These are phyloP conservation scores for Acrocalymma vagum DNA, from an alignment of 2,329 filamentous ascomycete species.

Conservation along the genomic window DNA sequence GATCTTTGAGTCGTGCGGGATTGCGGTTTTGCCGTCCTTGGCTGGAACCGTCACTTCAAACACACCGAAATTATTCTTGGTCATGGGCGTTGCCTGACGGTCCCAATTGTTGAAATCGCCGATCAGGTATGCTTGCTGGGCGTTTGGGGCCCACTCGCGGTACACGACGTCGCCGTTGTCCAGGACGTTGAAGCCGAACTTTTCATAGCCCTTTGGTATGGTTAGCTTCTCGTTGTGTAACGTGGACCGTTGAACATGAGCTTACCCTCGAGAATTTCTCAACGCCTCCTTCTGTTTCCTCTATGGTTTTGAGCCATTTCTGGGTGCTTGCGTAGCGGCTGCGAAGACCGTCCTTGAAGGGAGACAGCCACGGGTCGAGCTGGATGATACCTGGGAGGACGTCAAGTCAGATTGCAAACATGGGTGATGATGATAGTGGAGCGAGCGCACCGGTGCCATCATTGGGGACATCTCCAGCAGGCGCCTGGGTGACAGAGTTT, in stretches of 20 bases:
- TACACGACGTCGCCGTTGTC: slow-evolving; percentile 87
- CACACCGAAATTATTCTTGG: slow-evolving; percentile 82
- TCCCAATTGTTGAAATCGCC: slow-evolving; percentile 98
- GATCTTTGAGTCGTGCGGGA: slow-evolving; percentile 93
- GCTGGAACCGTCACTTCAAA: slow-evolving; percentile 84
- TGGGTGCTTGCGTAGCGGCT: slow-evolving; percentile 81
- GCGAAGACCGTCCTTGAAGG: slow-evolving; percentile 81
- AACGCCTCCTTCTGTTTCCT: slow-evolving; percentile 85
- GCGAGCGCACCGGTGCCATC: slow-evolving; percentile 79
- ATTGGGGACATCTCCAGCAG: slow-evolving; percentile 63
- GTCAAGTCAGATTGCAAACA: slow-evolving; percentile 30
- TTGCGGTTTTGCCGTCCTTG: slow-evolving; percentile 76
- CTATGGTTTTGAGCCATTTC: slow-evolving; percentile 84
- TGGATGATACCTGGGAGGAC: slow-evolving; percentile 76
- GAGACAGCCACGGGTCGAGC: slow-evolving; percentile 88
- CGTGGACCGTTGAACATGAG: too few species aligned
- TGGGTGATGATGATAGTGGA: neutral
- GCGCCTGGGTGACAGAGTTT: slow-evolving; percentile 54
- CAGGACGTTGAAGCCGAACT: slow-evolving; percentile 84
- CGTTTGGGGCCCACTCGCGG: slow-evolving; percentile 96
- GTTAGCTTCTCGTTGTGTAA: slow-evolving; percentile 27
- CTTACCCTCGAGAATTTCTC: slow-evolving; percentile 87
- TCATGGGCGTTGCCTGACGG: slow-evolving; percentile 84
- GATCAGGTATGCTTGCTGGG: slow-evolving; percentile 81
- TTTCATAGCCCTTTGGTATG: slow-evolving; percentile 77